phyloP scores from a whole-genome alignment of 495 filamentous ascomycete genomes.

The Penicillium soppii region DNA sequence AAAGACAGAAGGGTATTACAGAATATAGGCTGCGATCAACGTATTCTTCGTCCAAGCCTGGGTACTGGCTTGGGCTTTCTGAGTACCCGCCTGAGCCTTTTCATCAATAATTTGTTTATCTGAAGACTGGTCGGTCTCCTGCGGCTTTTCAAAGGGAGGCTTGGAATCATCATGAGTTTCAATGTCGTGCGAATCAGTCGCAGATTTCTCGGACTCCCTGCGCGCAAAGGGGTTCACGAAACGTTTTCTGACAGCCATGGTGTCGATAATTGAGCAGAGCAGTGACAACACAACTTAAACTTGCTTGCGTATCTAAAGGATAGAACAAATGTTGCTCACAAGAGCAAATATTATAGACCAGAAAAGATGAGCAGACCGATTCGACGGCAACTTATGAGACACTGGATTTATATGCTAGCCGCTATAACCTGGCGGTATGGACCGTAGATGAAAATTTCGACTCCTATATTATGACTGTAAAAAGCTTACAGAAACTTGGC shows the following conservation, averaged over 20 bases:
- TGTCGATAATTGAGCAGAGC: no score
- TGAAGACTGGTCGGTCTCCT: not conserved
- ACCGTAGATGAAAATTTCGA: not conserved
- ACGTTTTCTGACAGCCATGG: constrained; percentile 11
- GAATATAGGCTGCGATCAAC: constrained; percentile 24
- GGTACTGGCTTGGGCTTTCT: constrained; percentile 14
- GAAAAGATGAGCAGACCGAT: not conserved
- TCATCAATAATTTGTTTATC: constrained; percentile 4
- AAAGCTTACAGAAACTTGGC: not conserved
- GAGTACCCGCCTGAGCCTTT: constrained; percentile 7
- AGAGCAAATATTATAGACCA: no score
- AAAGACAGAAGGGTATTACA: constrained; percentile 5
- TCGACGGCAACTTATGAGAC: not conserved
- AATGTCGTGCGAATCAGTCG: not conserved
- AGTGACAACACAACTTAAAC: not conserved
- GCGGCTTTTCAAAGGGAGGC: not conserved
- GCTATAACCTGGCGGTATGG: not conserved
- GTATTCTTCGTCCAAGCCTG: constrained; percentile 22
- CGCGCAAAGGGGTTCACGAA: constrained; percentile 8
- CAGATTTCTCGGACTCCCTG: not conserved
- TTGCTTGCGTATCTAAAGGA: no score
- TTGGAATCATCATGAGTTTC: constrained; percentile 1
- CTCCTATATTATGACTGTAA: not conserved
- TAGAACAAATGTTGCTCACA: no score
- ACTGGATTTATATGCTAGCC: not conserved